A percentile compares a stretch with the other conserved stretches of the same genome.
Evolutionary conservation across 2,329 filamentous ascomycete genomes (phyloP).

Genomic region (Penicillium fuscoglaucum): DNA sequence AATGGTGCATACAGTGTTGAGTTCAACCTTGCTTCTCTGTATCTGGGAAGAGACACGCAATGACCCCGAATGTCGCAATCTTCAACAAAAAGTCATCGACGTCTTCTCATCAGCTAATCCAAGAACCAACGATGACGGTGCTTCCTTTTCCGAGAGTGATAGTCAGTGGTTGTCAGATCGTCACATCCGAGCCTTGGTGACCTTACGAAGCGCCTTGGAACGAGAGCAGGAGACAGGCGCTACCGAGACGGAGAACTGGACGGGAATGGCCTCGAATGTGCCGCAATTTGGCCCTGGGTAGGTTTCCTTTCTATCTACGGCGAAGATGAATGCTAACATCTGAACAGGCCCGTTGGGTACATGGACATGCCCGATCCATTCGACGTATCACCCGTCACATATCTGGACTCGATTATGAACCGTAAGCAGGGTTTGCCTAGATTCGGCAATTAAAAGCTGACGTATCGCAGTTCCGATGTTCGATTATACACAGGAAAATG

Average conservation of each 20-base stretch:
- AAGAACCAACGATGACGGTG: conserved; percentile 7
- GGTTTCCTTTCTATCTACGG: background rate
- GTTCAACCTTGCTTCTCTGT: conserved; percentile 35
- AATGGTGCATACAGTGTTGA: conserved; percentile 38
- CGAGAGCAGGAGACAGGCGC: conserved; percentile 9
- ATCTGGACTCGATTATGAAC: conserved; percentile 35
- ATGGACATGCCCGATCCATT: conserved; percentile 17
- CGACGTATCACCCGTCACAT: conserved; percentile 28
- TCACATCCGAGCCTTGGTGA: conserved; percentile 33
- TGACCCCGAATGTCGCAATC: conserved; percentile 29
- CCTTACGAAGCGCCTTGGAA: conserved; percentile 23
- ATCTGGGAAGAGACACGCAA: conserved; percentile 37
- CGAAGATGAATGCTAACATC: background rate
- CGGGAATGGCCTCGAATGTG: background rate
- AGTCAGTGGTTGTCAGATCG: conserved; percentile 32
- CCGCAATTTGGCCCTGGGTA: conserved; percentile 11
- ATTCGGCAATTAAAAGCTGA: background rate
- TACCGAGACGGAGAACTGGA: background rate
- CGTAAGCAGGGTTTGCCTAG: conserved; percentile 10
- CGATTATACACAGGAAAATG: conserved; percentile 1
- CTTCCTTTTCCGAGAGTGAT: conserved; percentile 17
- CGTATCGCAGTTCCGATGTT: background rate
- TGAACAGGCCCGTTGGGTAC: conserved; percentile 6
- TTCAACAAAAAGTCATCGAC: conserved; percentile 35
- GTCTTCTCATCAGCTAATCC: conserved; percentile 29